These are phyloP conservation scores for Trichophyton mentagrophytes DNA, from an alignment of 2,329 filamentous ascomycete species.

Conservation along the genomic window DNA sequence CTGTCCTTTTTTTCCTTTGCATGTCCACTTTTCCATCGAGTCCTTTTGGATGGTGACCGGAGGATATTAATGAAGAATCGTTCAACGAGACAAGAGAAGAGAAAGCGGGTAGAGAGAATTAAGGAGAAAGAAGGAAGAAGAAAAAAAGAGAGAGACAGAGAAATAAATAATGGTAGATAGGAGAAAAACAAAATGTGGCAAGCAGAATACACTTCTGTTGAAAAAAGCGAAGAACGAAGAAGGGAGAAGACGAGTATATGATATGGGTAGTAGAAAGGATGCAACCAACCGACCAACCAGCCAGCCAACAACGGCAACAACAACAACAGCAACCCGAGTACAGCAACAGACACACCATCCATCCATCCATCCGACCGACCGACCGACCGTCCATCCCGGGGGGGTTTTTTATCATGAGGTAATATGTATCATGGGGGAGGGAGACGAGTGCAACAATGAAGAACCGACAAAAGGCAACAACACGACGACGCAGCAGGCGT, in stretches of 20 bases:
- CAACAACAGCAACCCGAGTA: neutral
- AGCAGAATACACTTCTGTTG: neutral
- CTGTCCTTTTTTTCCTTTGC: neutral
- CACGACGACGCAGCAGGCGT: neutral
- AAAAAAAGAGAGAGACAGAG: neutral
- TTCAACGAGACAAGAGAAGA: neutral
- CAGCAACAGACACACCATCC: constrained; percentile 1
- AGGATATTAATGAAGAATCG: neutral
- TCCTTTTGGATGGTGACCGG: neutral
- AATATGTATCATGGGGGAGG: neutral
- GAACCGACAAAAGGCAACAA: neutral
- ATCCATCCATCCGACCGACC: neutral
- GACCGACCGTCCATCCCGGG: neutral
- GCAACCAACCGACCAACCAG: neutral
- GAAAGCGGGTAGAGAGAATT: neutral
- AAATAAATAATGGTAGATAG: neutral
- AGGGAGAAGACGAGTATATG: neutral
- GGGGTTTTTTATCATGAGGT: neutral
- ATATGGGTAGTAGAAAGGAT: neutral
- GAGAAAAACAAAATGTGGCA: neutral
- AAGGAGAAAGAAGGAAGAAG: neutral
- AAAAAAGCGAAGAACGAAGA: neutral
- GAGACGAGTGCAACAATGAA: neutral
- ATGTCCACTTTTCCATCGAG: neutral
- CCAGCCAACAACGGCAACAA: neutral